Conservation (phyloP, 2,329 filamentous ascomycete genomes). For the Xylariaceae sp. region DNA sequence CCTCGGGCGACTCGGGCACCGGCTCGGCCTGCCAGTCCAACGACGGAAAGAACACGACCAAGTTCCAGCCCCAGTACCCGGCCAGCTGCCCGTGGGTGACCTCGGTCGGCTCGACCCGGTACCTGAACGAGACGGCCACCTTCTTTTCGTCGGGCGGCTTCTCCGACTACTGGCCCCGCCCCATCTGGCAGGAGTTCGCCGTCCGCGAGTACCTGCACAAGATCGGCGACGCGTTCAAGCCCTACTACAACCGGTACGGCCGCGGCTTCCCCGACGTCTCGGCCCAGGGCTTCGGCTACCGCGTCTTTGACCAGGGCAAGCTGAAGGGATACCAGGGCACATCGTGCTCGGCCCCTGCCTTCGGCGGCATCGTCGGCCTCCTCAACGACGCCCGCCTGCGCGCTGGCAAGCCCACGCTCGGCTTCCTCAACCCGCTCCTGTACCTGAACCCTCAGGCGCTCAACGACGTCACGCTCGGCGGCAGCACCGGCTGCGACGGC, state of each 20-base stretch:
- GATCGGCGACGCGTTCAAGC: conserved; percentile 31
- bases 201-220: conserved; percentile 39
- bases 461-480: conserved; percentile 31
- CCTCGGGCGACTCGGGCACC: conserved; percentile 53
- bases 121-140: conserved; percentile 42
- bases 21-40: conserved; percentile 49
- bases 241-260: conserved; percentile 29
- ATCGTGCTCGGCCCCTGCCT: conserved; percentile 46
- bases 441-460: conserved; percentile 30
- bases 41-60: conserved; percentile 42
- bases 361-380: conserved; percentile 50
- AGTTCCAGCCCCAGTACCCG: conserved; percentile 48
- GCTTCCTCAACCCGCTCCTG: conserved; percentile 46
- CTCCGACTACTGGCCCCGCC: conserved; percentile 43
- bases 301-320: conserved; percentile 35
- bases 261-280: conserved; percentile 50
- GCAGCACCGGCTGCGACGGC: conserved; percentile 23
- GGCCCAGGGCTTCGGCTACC: conserved; percentile 39
- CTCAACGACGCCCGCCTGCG: conserved; percentile 50
- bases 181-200: conserved; percentile 39
- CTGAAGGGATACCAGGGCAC: conserved; percentile 25
- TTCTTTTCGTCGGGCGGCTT: conserved; percentile 46
- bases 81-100: conserved; percentile 39
- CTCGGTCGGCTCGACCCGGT: conserved; percentile 23
- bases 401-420: conserved; percentile 37